Conservation (phyloP, 169 alveolate genomes). For the Miamiensis avidus region DNA sequence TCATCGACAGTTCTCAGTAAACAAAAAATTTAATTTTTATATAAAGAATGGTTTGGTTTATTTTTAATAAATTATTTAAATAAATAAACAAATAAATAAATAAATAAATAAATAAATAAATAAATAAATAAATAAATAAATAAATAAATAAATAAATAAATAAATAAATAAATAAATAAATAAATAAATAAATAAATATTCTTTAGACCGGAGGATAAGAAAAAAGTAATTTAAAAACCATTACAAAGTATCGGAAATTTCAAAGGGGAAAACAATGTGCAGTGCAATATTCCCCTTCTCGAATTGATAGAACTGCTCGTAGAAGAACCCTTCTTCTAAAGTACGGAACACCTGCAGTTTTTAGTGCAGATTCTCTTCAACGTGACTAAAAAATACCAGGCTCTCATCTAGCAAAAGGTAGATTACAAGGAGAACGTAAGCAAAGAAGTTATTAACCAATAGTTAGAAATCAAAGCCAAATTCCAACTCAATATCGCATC, state of each 20-base stretch:
- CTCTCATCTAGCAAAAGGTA: background rate
- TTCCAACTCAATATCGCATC: background rate
- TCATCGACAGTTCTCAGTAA: background rate
- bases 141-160: no score
- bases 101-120: background rate
- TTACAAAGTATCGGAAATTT: background rate
- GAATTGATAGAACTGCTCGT: constrained; percentile 2
- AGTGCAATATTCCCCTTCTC: background rate
- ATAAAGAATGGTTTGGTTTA: no score
- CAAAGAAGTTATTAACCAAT: background rate
- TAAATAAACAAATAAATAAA: no score
- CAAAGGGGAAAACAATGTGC: background rate
- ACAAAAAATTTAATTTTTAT: no score
- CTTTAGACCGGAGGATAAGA: background rate
- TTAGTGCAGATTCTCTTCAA: background rate
- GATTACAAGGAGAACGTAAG: background rate
- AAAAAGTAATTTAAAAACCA: constrained; percentile 6
- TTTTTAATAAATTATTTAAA: no score
- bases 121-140: background rate
- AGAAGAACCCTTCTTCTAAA: background rate
- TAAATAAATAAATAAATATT: background rate
- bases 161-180: background rate
- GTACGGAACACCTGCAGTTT: background rate
- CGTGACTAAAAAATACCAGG: constrained; percentile 3
- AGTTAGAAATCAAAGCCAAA: background rate